Percentiles rank a stretch among this genome's conserved stretches.
Evolutionary conservation across 345 rosid genomes (phyloP).

Genomic region (Noccaea caerulescens): DNA sequence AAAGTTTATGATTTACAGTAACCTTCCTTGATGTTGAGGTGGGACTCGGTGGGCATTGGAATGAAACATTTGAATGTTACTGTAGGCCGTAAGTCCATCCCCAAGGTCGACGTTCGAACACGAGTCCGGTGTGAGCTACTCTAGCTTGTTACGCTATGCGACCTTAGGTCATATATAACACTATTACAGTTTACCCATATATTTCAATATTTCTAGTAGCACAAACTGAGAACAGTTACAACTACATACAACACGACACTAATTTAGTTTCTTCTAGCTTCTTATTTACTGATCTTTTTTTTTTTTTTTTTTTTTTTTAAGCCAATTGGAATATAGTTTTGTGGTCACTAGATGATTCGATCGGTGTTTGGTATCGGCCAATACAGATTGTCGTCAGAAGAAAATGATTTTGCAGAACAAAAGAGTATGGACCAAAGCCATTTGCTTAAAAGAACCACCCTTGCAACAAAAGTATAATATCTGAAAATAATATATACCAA

Average conservation of each 20-base stretch:
- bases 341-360: constrained; percentile 18
- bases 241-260: neutral
- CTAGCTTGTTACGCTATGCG: too few species aligned
- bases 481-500: neutral
- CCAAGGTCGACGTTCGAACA: too few species aligned
- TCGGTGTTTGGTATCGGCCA: neutral
- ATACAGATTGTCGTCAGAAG: constrained; percentile 1
- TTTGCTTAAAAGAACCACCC: neutral
- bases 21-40: neutral
- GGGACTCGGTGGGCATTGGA: neutral
- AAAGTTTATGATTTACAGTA: neutral
- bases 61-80: too few species aligned
- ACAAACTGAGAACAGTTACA: neutral
- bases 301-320: too few species aligned
- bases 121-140: too few species aligned
- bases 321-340: neutral
- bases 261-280: neutral
- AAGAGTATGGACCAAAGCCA: neutral
- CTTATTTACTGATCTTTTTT: neutral
- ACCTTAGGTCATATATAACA: too few species aligned
- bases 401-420: neutral
- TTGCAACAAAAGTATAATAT: neutral
- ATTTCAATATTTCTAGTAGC: neutral
- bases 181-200: neutral
- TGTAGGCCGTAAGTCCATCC: too few species aligned